Conservation (phyloP, 2,329 filamentous ascomycete species). For the Pleomassaria siparia region DNA sequence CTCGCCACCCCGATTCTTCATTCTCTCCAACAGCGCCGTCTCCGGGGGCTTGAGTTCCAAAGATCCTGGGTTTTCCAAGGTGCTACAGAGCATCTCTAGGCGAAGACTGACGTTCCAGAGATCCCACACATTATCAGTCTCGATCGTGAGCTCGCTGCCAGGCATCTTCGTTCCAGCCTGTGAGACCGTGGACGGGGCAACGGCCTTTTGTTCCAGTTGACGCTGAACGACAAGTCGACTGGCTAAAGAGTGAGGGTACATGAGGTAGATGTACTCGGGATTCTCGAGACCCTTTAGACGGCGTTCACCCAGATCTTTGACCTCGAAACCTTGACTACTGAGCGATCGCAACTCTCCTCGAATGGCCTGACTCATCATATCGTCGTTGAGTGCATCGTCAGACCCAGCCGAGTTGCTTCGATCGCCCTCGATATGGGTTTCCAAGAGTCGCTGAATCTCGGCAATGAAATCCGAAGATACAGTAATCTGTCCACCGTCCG, state of each 20-base stretch:
- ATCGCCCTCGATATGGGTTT: slow-evolving; percentile 85
- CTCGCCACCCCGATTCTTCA: slow-evolving; percentile 74
- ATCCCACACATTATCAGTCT: slow-evolving; percentile 83
- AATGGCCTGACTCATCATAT: slow-evolving; percentile 73
- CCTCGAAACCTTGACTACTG: slow-evolving; percentile 89
- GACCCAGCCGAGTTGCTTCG: slow-evolving; percentile 67
- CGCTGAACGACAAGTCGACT: slow-evolving; percentile 75
- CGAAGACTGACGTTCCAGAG: slow-evolving; percentile 87
- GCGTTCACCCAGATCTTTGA: slow-evolving; percentile 92
- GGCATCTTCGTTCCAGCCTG: slow-evolving; percentile 62
- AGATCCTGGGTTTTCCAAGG: slow-evolving; percentile 70
- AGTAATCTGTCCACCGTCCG: slow-evolving; percentile 94
- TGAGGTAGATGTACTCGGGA: slow-evolving; percentile 90
- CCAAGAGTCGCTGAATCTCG: slow-evolving; percentile 87
- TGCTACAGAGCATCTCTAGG: slow-evolving; percentile 89
- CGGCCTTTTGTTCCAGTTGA: slow-evolving; percentile 47
- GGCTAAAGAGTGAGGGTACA: slow-evolving; percentile 87
- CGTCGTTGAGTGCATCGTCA: slow-evolving; percentile 75
- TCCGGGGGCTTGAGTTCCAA: slow-evolving; percentile 74
- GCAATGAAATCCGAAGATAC: slow-evolving; percentile 97
- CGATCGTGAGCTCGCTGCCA: slow-evolving; percentile 71
- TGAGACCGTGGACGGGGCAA: slow-evolving; percentile 40
- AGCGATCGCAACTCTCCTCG: slow-evolving; percentile 84
- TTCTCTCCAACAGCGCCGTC: slow-evolving; percentile 75
- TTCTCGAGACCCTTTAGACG: slow-evolving; percentile 98